Percentiles rank a stretch among this genome's conserved stretches.
Evolutionary conservation across 1,139 yeast genomes (phyloP).

Genomic region (Hyphopichia wangnamkhiaoensis): DNA sequence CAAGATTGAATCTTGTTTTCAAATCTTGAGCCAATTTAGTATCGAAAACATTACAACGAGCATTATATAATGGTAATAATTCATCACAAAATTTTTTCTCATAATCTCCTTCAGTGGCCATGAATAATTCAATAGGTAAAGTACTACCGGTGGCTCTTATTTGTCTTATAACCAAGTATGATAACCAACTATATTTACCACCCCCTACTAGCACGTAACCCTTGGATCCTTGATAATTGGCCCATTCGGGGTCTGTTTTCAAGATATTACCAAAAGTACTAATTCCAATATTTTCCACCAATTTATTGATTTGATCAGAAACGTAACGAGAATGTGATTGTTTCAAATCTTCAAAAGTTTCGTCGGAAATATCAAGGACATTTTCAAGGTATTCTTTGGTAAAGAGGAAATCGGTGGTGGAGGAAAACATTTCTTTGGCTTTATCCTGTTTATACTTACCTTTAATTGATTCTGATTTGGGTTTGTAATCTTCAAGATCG

Average conservation of each 20-base stretch:
- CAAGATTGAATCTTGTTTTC: constrained; percentile 33
- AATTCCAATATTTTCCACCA: constrained; percentile 30
- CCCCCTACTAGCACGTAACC: constrained; percentile 51
- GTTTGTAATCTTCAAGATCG: constrained; percentile 27
- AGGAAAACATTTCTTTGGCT: constrained; percentile 33
- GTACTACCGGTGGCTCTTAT: constrained; percentile 40
- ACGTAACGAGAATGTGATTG: constrained; percentile 35
- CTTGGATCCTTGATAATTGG: constrained; percentile 29
- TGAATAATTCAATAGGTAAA: constrained; percentile 48
- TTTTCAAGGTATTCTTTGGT: constrained; percentile 40
- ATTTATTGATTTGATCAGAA: constrained; percentile 28
- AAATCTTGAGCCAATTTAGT: constrained; percentile 26
- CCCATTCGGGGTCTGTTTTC: constrained; percentile 39
- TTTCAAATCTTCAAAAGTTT: constrained; percentile 30
- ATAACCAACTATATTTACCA: constrained; percentile 45
- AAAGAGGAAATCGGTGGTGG: constrained; percentile 29
- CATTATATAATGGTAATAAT: constrained; percentile 51
- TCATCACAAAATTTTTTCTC: constrained; percentile 55
- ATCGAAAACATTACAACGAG: constrained; percentile 54
- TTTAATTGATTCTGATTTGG: constrained; percentile 34
- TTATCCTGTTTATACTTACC: constrained; percentile 31
- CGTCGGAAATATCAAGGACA: constrained; percentile 38
- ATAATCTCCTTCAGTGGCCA: constrained; percentile 52
- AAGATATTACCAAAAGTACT: constrained; percentile 42
- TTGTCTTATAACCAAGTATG: constrained; percentile 45